These are phyloP conservation scores for Krasilnikovozyma curviuscula DNA, from an alignment of 768 basidiomycete genomes.

Conservation along the genomic window DNA sequence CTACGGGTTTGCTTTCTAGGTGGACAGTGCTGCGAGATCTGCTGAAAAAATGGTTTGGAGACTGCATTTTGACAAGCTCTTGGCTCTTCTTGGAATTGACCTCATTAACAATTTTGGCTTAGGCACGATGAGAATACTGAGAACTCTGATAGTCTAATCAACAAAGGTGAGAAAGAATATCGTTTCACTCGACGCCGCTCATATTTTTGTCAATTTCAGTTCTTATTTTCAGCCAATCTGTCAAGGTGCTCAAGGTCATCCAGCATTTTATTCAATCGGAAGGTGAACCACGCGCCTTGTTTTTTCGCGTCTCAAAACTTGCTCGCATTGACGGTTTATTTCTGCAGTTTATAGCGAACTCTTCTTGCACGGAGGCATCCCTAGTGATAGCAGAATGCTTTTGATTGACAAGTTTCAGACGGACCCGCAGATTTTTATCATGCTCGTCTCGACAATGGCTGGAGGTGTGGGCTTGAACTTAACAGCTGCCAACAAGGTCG, in stretches of 20 bases:
- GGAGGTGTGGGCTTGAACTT: conserved; percentile 43
- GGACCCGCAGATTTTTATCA: conserved; percentile 52
- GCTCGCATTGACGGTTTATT: neutral
- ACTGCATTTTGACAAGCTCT: neutral
- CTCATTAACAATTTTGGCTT: neutral
- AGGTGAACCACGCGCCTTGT: neutral
- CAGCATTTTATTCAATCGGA: conserved; percentile 26
- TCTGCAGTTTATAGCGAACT: neutral
- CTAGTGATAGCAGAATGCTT: conserved; percentile 43
- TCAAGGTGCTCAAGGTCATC: conserved; percentile 72
- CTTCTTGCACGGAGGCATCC: conserved; percentile 5
- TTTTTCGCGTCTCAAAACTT: neutral
- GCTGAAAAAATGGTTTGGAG: neutral
- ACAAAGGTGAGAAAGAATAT: neutral
- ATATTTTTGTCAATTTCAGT: conserved; percentile 28
- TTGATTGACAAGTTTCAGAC: conserved; percentile 67
- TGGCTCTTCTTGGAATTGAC: neutral
- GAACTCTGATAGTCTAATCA: too few species aligned
- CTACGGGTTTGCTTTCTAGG: too few species aligned
- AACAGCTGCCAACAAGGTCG: conserved; percentile 60
- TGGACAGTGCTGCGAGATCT: neutral
- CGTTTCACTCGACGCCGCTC: neutral
- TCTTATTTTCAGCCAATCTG: conserved; percentile 79
- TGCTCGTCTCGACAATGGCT: conserved; percentile 45
- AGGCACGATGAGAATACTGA: neutral